Evolutionary conservation across 1,139 yeast species (phyloP).

Genomic region (Suhomyces choctaworum): DNA sequence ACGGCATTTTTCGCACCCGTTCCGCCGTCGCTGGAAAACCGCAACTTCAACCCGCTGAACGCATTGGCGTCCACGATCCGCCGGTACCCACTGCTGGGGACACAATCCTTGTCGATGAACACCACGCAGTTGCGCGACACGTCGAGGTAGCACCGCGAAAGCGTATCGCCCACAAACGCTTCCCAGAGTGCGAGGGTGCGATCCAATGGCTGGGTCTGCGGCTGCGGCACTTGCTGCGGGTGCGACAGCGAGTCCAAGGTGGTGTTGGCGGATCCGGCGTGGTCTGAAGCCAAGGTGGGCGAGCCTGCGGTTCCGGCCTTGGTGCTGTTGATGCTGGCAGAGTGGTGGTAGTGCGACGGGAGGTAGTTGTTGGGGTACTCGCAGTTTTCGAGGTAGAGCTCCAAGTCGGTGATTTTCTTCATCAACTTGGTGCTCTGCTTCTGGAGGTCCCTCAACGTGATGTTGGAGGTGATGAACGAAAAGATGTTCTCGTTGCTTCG

Average conservation of each 20-base stretch:
- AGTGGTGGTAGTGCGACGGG: conserved; percentile 8
- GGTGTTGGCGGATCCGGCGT: conserved; percentile 4
- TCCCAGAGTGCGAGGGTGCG: conserved; percentile 16
- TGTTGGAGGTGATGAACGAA: conserved; percentile 46
- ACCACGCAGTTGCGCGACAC: conserved; percentile 35
- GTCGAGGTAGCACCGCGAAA: conserved; percentile 37
- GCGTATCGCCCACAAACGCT: conserved; percentile 26
- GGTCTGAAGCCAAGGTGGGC: conserved; percentile 3
- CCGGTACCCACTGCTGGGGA: conserved; percentile 18
- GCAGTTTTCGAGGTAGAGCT: conserved; percentile 34
- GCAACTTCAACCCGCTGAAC: conserved; percentile 34
- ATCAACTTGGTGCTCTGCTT: conserved; percentile 45
- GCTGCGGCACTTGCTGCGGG: too few species aligned
- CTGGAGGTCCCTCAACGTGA: conserved; percentile 49
- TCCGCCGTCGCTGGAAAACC: conserved; percentile 24
- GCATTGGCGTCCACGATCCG: conserved; percentile 26
- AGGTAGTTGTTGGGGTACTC: conserved; percentile 43
- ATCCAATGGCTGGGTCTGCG: too few species aligned
- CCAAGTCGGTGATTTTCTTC: conserved; percentile 36
- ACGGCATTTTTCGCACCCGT: conserved; percentile 5
- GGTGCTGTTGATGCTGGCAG: conserved; percentile 8
- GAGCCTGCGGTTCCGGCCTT: conserved; percentile 7
- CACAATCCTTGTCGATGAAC: conserved; percentile 21
- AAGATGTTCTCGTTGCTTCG: conserved; percentile 47
- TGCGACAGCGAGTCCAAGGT: conserved; percentile 5